Evolutionary conservation across 2,329 filamentous ascomycete genomes (phyloP), one percentile per base, ranked within the genome.

Genomic region (Mycosphaerella sp.): DNA sequence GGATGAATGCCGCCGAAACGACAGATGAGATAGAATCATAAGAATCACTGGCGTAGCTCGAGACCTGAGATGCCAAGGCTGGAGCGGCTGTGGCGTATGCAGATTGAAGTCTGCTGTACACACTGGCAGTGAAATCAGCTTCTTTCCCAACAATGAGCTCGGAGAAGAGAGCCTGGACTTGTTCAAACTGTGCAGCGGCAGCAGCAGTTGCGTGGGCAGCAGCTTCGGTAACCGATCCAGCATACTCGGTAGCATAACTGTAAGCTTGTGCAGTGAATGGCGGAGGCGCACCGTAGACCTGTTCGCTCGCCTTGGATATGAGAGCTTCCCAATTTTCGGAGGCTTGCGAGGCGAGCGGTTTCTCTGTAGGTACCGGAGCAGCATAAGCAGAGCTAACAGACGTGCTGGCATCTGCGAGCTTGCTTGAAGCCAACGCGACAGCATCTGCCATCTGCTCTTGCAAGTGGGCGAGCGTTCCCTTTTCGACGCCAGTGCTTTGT

Each of bases 131-230:
- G 64, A 89, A 95, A 11, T 84, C 82, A 0, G 87, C 84, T 67
- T 95, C 89, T 68, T 85, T 89, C 50, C 87, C 89, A 40, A 79
- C 73, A 11, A 95, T 76, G 1, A 95, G 75, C 69, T 95, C 89
- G 1, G 85, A 86, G 11, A 95, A 78, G 1, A 93, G 78, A 10
- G 80, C 81, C 66, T 84, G 83, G 4, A 95, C 79, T 26, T 82
- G 82, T 4, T 80, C 79, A 61, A 88, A 91, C 63, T 89, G 85
- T 45, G 79, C 76, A 5, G 76, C 74, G 0, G 81, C 81, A 17
- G 54, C 78, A 17, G 78, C 78, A 1, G 83, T 83, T 5, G 82
- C 85, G 42, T 83, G 81, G 11, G 80, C 78, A 1, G 81, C 81
- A 40, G 78, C 78, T n/a, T 79, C 78, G 1, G 83, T 83, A 4